A percentile compares a stretch with the other conserved stretches of the same genome.
Evolutionary conservation across 306 rosid genomes (phyloP).

Genomic region (Benincasa hispida): DNA sequence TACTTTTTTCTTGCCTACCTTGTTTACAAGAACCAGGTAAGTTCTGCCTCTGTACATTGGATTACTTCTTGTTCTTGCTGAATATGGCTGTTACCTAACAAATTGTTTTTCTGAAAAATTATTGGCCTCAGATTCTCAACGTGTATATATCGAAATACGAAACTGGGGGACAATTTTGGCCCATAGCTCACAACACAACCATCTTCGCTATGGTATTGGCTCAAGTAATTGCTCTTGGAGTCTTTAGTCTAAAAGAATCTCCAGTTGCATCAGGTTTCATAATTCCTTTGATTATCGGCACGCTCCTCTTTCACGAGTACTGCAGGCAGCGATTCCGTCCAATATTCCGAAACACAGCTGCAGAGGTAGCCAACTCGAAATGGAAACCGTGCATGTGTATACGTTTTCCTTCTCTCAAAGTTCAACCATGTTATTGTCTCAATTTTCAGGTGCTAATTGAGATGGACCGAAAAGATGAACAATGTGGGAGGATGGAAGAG

Average conservation of each 20-base stretch:
- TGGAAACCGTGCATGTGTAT: not conserved
- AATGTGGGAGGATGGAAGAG: conserved; percentile 42
- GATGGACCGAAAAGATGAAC: conserved; percentile 71
- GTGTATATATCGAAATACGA: conserved; percentile 64
- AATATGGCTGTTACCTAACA: not conserved
- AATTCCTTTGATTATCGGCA: conserved; percentile 54
- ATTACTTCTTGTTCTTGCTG: not conserved
- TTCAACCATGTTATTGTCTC: not conserved
- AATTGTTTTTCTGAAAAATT: not conserved
- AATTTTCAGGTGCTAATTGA: conserved; percentile 53
- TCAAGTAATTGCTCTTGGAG: conserved; percentile 81
- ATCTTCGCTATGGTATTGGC: conserved; percentile 53
- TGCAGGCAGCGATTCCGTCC: conserved; percentile 81
- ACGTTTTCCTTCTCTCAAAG: not conserved
- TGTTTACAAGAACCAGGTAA: conserved; percentile 83
- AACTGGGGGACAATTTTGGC: conserved; percentile 73
- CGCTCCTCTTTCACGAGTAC: conserved; percentile 65
- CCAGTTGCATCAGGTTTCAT: conserved; percentile 69
- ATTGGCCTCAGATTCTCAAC: conserved; percentile 56
- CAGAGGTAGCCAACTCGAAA: conserved; percentile 48
- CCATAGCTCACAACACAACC: conserved; percentile 53
- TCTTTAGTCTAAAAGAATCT: conserved; percentile 62
- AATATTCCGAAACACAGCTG: conserved; percentile 33
- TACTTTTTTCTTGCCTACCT: conserved; percentile 78
- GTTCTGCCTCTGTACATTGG: not conserved